These are phyloP conservation scores for Podila horticola DNA, from an alignment of 192 early-diverging fungal genomes.

Conservation along the genomic window DNA sequence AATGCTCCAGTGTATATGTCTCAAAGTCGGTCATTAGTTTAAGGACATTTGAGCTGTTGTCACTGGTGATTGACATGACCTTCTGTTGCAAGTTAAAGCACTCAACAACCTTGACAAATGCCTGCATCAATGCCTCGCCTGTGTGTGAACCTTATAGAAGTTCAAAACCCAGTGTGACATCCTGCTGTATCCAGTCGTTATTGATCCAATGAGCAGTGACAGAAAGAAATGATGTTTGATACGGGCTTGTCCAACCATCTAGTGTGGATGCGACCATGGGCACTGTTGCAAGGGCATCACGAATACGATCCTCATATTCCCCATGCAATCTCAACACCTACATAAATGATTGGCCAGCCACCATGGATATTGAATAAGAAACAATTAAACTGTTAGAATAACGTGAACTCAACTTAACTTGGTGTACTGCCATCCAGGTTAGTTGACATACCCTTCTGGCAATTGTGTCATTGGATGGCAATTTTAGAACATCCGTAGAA, in stretches of 20 bases:
- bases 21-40: constrained; percentile 18
- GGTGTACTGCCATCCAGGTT: no score
- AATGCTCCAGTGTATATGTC: neutral
- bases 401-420: no score
- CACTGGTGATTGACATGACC: constrained; percentile 24
- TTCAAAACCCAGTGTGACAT: constrained; percentile 23
- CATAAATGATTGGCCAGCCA: no score
- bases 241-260: constrained; percentile 23
- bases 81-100: constrained; percentile 15
- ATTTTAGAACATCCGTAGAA: constrained; percentile 4
- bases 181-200: constrained; percentile 15
- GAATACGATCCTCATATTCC: no score
- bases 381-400: no score
- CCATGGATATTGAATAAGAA: no score
- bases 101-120: constrained; percentile 21
- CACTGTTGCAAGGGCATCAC: no score
- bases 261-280: constrained; percentile 25
- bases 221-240: constrained; percentile 17
- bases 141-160: constrained; percentile 16
- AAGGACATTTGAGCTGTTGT: constrained; percentile 23
- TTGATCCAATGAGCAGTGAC: constrained; percentile 33
- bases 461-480: constrained; percentile 28
- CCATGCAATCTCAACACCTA: no score
- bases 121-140: constrained; percentile 22
- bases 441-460: constrained; percentile 30